Evolutionary conservation across 441 rosid species (phyloP).

Genomic region (Hura crepitans): DNA sequence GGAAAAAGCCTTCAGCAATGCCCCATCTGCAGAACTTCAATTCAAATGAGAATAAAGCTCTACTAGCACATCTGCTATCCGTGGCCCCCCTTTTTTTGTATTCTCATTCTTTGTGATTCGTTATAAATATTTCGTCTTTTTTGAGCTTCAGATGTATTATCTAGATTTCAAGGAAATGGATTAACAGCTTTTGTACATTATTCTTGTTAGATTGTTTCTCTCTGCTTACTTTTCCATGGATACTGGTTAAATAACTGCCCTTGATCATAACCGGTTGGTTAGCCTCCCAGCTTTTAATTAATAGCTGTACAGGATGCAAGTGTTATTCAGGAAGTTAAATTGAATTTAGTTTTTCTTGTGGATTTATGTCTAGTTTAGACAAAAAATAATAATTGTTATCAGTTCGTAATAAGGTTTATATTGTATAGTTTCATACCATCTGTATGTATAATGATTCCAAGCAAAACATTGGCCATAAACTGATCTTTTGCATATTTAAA

Average conservation of each 20-base stretch:
- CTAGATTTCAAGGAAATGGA: neutral
- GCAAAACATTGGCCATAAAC: no score
- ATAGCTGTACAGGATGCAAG: no score
- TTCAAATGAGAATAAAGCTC: constrained; percentile 73
- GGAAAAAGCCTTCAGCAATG: constrained; percentile 66
- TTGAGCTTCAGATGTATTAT: constrained; percentile 13
- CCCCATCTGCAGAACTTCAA: constrained; percentile 71
- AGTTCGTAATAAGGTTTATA: no score
- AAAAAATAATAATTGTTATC: no score
- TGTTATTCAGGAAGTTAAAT: no score
- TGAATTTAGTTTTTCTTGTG: no score
- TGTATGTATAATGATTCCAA: no score
- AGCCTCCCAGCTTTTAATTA: no score
- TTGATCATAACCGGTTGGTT: no score
- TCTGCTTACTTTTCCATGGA: neutral
- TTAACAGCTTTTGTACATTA: constrained; percentile 5
- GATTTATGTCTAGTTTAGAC: no score
- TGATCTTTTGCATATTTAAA: no score
- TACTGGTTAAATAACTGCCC: neutral
- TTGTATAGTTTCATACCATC: no score
- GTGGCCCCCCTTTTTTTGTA: neutral
- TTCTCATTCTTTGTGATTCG: constrained; percentile 3
- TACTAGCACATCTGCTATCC: constrained; percentile 30
- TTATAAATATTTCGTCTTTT: neutral
- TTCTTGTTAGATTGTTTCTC: neutral